These are phyloP conservation scores for Pilobolus umbonatus DNA, from an alignment of 192 early-diverging fungal species.

Conservation along the genomic window DNA sequence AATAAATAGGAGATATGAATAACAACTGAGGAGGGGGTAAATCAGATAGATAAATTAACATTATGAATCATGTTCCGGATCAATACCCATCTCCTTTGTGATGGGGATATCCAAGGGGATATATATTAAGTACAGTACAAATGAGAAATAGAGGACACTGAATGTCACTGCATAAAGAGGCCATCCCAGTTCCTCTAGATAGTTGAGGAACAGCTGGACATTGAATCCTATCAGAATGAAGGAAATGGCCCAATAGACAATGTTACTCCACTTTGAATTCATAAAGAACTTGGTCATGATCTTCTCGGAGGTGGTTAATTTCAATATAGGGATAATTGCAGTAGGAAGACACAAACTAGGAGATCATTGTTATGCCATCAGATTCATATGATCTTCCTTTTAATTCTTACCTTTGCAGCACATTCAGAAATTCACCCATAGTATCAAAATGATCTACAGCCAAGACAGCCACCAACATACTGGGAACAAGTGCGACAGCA, in stretches of 20 bases:
- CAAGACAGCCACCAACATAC: slow-evolving; percentile 57
- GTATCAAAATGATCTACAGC: slow-evolving; percentile 56
- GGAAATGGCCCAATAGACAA: slow-evolving; percentile 43
- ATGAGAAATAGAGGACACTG: slow-evolving; percentile 16
- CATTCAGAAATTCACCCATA: slow-evolving; percentile 65
- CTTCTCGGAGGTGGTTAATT: slow-evolving; percentile 44
- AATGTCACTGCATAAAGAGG: slow-evolving; percentile 1
- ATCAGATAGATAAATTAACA: not conserved
- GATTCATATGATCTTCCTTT: not conserved
- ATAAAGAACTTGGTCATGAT: slow-evolving; percentile 41
- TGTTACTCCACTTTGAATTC: slow-evolving; percentile 27
- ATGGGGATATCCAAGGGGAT: slow-evolving; percentile 1
- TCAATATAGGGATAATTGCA: slow-evolving; percentile 59
- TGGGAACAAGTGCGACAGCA: slow-evolving; percentile 59
- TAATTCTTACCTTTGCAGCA: slow-evolving; percentile 49
- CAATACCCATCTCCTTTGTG: not conserved
- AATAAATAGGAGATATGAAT: too few species aligned
- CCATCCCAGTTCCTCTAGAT: slow-evolving; percentile 26
- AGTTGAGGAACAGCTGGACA: slow-evolving; percentile 40
- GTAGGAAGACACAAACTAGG: slow-evolving; percentile 56
- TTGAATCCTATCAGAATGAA: slow-evolving; percentile 53
- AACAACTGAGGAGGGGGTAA: too few species aligned
- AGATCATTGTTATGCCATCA: not conserved
- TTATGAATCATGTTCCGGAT: not conserved
- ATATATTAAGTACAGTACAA: slow-evolving; percentile 13